Evolutionary conservation across 495 filamentous ascomycete species (phyloP).

Genomic region (Penicillium turbatum): DNA sequence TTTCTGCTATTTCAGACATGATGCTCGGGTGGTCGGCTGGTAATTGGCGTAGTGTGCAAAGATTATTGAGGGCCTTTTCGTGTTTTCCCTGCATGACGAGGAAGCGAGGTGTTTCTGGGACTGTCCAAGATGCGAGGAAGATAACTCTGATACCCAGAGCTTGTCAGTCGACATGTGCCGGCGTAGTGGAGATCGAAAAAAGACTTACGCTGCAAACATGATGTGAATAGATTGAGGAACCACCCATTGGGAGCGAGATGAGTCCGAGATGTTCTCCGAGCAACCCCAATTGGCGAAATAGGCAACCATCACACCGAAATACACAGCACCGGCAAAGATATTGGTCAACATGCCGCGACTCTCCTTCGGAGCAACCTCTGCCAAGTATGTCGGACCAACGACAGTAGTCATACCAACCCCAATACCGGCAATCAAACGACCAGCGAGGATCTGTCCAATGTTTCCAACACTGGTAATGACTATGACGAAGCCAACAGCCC

Average conservation of each 20-base stretch:
- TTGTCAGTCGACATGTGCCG: background rate
- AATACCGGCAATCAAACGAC: constrained; percentile 55
- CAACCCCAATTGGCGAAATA: constrained; percentile 8
- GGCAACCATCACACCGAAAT: constrained; percentile 1
- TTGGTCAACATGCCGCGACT: constrained; percentile 39
- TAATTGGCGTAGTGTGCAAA: constrained; percentile 1
- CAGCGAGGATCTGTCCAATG: constrained; percentile 31
- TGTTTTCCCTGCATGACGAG: constrained; percentile 1
- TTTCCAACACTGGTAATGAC: constrained; percentile 52
- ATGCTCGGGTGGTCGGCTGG: constrained; percentile 1
- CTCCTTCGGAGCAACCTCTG: constrained; percentile 51
- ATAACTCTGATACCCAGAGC: background rate
- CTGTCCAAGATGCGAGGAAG: constrained; percentile 4
- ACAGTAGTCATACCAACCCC: constrained; percentile 57
- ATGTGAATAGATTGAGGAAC: constrained; percentile 4
- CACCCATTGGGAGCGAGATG: constrained; percentile 7
- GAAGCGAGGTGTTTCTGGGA: constrained; percentile 4
- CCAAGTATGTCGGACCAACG: constrained; percentile 50
- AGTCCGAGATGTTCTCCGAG: constrained; percentile 1
- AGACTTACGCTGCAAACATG: constrained; percentile 5
- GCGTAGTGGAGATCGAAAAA: too few relatives aligned
- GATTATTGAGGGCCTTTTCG: background rate
- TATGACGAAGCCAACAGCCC: constrained; percentile 54
- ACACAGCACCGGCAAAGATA: constrained; percentile 10
- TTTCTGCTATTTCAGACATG: background rate